Evolutionary conservation across 495 filamentous ascomycete genomes (phyloP).

Genomic region (Neurospora sp.): DNA sequence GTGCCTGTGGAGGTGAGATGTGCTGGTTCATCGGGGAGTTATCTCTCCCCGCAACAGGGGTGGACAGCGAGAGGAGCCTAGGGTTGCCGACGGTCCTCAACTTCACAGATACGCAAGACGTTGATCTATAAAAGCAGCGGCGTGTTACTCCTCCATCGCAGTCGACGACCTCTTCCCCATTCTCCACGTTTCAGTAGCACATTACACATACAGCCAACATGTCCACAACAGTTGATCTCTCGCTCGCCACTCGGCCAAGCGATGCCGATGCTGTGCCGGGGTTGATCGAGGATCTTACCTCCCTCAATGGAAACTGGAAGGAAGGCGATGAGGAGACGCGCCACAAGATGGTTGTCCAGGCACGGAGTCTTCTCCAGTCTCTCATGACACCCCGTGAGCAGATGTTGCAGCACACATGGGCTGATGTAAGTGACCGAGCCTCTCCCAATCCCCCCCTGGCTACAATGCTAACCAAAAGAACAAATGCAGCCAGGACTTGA

Average conservation of each 20-base stretch:
- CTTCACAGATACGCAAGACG: neutral
- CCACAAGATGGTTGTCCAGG: slow-evolving; percentile 14
- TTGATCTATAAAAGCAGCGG: neutral
- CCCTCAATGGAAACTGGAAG: neutral
- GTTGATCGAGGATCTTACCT: slow-evolving; percentile 9
- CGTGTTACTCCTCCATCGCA: neutral
- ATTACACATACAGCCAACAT: neutral
- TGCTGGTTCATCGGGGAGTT: neutral
- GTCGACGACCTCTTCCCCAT: neutral
- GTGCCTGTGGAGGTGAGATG: neutral
- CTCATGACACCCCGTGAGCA: slow-evolving; percentile 29
- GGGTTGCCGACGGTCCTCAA: neutral
- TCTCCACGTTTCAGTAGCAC: neutral
- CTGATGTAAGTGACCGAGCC: slow-evolving; percentile 11
- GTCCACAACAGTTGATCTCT: slow-evolving; percentile 1
- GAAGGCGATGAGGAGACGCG: slow-evolving; percentile 6
- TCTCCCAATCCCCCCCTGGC: neutral
- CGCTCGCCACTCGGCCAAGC: slow-evolving; percentile 8
- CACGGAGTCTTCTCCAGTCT: slow-evolving; percentile 16
- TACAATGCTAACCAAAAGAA: too few relatives aligned
- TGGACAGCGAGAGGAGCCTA: neutral
- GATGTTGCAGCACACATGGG: slow-evolving; percentile 26
- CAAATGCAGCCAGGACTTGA: slow-evolving; percentile 1
- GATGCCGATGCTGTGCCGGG: slow-evolving; percentile 7
- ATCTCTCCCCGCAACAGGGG: neutral